Conservation (phyloP, 2,329 filamentous ascomycete species). For the Exophiala phaeomuriformis region DNA sequence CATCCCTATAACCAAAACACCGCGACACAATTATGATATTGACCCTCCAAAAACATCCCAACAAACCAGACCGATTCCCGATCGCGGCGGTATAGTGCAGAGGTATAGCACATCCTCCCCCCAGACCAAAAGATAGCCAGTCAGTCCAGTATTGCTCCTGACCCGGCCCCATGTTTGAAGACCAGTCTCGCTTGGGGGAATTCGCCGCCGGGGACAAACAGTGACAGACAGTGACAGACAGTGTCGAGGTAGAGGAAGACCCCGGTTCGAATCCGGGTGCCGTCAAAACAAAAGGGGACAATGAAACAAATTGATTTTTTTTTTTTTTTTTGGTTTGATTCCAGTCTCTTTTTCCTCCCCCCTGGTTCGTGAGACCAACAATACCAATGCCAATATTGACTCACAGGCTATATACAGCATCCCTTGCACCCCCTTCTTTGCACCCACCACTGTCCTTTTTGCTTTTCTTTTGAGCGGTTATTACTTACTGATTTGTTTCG, state of each 20-base stretch:
- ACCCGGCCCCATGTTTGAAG: background rate
- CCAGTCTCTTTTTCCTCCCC: too few species aligned
- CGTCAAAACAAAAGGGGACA: background rate
- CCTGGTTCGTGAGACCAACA: too few species aligned
- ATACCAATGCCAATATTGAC: too few species aligned
- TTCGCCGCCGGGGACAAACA: background rate
- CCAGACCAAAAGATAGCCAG: background rate
- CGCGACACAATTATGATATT: background rate
- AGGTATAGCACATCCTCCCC: conserved; percentile 17
- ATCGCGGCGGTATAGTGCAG: conserved; percentile 13
- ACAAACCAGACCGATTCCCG: background rate
- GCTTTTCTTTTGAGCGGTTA: too few species aligned
- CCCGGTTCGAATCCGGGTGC: conserved; percentile 16
- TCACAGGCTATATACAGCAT: too few species aligned
- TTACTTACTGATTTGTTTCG: too few species aligned
- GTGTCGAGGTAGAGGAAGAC: conserved; percentile 11
- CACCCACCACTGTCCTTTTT: too few species aligned
- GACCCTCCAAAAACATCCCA: background rate
- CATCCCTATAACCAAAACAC: background rate
- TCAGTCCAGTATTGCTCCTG: too few species aligned
- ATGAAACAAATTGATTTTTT: background rate
- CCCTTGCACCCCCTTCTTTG: too few species aligned
- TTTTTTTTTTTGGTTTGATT: background rate
- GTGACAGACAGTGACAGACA: background rate
- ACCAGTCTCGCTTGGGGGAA: background rate